Percentiles rank a stretch among this genome's conserved stretches.
Evolutionary conservation across 192 early-diverging fungal genomes (phyloP).

Genomic region (Coemansia sp.): DNA sequence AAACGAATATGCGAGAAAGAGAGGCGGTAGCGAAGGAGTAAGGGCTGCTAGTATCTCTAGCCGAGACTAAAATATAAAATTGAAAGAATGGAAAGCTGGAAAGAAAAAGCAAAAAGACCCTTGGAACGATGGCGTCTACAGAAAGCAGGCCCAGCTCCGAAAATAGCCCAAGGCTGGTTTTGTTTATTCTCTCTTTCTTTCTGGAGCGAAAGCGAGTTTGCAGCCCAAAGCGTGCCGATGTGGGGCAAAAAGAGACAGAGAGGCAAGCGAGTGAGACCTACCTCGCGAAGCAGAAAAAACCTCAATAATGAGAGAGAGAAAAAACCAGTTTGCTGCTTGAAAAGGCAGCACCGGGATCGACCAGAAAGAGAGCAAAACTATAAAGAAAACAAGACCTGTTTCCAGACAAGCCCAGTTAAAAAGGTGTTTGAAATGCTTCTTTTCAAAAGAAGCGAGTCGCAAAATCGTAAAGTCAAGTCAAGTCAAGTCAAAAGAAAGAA

Average conservation of each 20-base stretch:
- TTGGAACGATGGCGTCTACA: neutral
- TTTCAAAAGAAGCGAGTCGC: constrained; percentile 5
- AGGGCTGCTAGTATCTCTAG: no score
- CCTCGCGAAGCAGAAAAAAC: constrained; percentile 3
- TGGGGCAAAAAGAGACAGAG: no score
- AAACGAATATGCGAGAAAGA: neutral
- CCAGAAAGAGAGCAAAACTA: neutral
- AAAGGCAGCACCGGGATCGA: neutral
- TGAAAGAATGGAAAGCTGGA: neutral
- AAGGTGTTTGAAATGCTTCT: neutral
- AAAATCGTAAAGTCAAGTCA: constrained; percentile 4
- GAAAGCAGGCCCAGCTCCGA: no score
- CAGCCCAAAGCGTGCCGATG: no score
- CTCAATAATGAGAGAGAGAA: neutral
- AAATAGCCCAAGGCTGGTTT: no score
- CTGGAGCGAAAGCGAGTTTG: no score
- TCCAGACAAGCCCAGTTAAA: neutral
- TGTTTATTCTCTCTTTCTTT: no score
- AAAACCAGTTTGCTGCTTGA: constrained; percentile 4
- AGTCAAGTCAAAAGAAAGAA: constrained; percentile 6
- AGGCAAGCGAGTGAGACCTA: no score
- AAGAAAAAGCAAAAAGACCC: neutral
- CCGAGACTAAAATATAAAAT: constrained; percentile 7
- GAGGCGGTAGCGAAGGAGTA: neutral
- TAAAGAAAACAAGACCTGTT: neutral